These are phyloP conservation scores for Fusarium clavum DNA, from an alignment of 2,329 filamentous ascomycete species.

Conservation along the genomic window DNA sequence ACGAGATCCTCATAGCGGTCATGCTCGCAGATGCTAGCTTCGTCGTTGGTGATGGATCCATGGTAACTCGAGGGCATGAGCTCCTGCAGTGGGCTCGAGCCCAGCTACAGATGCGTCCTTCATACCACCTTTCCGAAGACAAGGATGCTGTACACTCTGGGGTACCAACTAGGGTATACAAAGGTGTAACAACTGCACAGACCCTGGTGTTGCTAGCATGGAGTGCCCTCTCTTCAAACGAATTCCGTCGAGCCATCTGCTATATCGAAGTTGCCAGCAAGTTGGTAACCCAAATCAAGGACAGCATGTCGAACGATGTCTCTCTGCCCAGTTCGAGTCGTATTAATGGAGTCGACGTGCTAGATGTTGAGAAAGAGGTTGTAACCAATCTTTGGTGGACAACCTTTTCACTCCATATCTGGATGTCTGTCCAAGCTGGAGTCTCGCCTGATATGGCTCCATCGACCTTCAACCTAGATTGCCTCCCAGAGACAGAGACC, in stretches of 20 bases:
- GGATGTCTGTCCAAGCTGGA: slow-evolving; percentile 54
- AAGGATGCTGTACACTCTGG: slow-evolving; percentile 43
- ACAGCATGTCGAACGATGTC: slow-evolving; percentile 45
- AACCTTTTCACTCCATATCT: slow-evolving; percentile 53
- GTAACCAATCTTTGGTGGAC: slow-evolving; percentile 56
- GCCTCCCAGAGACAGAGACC: slow-evolving; percentile 47
- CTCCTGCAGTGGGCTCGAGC: slow-evolving; percentile 52
- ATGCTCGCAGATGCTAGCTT: slow-evolving; percentile 56
- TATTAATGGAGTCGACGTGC: slow-evolving; percentile 57
- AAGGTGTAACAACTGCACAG: slow-evolving; percentile 50
- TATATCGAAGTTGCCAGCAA: slow-evolving; percentile 51
- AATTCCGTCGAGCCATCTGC: slow-evolving; percentile 51
- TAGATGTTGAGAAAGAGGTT: slow-evolving; percentile 55
- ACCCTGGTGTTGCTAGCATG: slow-evolving; percentile 53
- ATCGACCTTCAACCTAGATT: slow-evolving; percentile 44
- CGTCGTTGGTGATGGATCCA: slow-evolving; percentile 46
- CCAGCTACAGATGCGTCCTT: slow-evolving; percentile 48
- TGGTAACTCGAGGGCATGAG: slow-evolving; percentile 47
- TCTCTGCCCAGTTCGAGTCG: slow-evolving; percentile 49
- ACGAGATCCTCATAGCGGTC: slow-evolving; percentile 53
- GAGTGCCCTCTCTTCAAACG: slow-evolving; percentile 50
- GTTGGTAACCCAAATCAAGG: slow-evolving; percentile 49
- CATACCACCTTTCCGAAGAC: slow-evolving; percentile 33
- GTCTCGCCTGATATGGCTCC: slow-evolving; percentile 42
- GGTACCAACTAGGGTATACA: slow-evolving; percentile 50